Percentiles rank a stretch among this genome's conserved stretches.
Evolutionary conservation across 257 asterid species (phyloP).

Genomic region (Petunia axillaris): DNA sequence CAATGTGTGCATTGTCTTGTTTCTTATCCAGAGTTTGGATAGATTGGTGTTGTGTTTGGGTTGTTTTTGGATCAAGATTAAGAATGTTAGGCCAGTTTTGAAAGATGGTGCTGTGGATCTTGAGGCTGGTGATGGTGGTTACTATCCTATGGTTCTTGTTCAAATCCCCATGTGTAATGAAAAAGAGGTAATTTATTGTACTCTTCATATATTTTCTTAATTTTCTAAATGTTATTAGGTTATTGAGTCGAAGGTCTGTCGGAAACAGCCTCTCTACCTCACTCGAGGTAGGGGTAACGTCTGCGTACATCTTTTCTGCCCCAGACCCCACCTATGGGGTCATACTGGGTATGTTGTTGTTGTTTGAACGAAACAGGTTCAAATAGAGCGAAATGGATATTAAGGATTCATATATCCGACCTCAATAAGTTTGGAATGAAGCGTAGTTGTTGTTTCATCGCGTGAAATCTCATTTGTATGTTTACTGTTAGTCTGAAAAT

Average conservation of each 20-base stretch:
- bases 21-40: slow-evolving; percentile 85
- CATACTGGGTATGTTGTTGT: too few species aligned
- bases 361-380: neutral
- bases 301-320: too few species aligned
- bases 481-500: neutral
- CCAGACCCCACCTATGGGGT: too few species aligned
- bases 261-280: too few species aligned
- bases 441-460: neutral
- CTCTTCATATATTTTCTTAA: neutral
- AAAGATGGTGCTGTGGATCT: slow-evolving; percentile 59
- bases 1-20: slow-evolving; percentile 71
- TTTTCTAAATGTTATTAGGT: neutral
- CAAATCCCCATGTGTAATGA: slow-evolving; percentile 99
- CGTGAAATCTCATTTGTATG: neutral
- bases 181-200: slow-evolving; percentile 61
- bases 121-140: slow-evolving; percentile 70
- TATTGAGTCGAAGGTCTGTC: neutral
- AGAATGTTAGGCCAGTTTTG: slow-evolving; percentile 66
- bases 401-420: neutral
- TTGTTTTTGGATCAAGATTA: slow-evolving; percentile 74
- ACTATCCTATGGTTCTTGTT: slow-evolving; percentile 92
- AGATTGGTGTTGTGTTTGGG: slow-evolving; percentile 80
- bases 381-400: neutral
- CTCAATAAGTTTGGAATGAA: neutral
- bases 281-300: too few species aligned